phyloP scores from a whole-genome alignment of 225 moss, liverwort and hornwort species.

The Polytrichum formosum region DNA sequence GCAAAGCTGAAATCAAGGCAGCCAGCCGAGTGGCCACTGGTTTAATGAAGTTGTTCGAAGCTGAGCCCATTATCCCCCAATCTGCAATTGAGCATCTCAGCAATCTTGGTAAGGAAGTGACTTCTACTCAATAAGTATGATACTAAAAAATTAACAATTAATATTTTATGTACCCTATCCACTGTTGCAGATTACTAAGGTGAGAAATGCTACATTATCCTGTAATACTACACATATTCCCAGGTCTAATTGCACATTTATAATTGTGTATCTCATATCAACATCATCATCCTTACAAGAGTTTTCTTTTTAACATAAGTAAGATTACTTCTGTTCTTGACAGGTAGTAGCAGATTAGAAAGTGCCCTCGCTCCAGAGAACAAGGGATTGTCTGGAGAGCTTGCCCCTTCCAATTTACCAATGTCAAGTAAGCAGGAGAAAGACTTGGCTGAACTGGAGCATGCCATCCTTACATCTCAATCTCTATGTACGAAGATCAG shows the following conservation, averaged over 20 bases:
- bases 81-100: conserved; percentile 55
- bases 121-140: too few relatives aligned
- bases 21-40: conserved; percentile 74
- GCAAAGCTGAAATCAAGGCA: conserved; percentile 74
- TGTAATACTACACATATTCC: too few relatives aligned
- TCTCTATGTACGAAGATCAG: conserved; percentile 57
- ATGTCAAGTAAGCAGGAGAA: conserved; percentile 34
- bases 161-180: too few relatives aligned
- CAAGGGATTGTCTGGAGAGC: conserved; percentile 5
- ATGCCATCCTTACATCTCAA: conserved; percentile 70
- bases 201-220: too few relatives aligned
- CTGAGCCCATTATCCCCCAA: conserved; percentile 50
- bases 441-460: conserved; percentile 61
- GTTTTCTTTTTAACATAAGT: too few relatives aligned
- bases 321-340: not conserved
- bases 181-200: too few relatives aligned
- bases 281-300: too few relatives aligned
- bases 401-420: conserved; percentile 15
- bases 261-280: too few relatives aligned
- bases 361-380: conserved; percentile 28
- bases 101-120: conserved; percentile 51
- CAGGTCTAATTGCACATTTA: too few relatives aligned
- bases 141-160: too few relatives aligned
- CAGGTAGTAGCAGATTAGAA: conserved; percentile 60
- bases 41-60: conserved; percentile 59